Conservation (phyloP, 495 filamentous ascomycete genomes). For the Penicillium fimorum region DNA sequence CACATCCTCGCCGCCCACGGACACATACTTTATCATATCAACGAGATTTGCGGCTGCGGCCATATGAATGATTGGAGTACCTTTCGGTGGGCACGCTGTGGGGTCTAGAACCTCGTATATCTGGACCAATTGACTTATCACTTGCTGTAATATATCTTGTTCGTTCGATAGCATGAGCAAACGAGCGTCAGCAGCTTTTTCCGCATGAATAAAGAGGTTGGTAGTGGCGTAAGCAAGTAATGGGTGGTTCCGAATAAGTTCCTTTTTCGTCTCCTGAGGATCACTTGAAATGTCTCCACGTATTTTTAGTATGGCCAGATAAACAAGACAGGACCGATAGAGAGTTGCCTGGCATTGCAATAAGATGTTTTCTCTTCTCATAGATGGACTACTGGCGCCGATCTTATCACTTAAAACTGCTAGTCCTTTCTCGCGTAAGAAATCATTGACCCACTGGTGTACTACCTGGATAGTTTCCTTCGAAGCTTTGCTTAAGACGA, state of each 20-base stretch:
- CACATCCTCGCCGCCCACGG: neutral
- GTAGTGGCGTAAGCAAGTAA: constrained; percentile 11
- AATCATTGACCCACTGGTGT: constrained; percentile 23
- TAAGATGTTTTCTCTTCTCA: too few species aligned
- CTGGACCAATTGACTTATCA: constrained; percentile 2
- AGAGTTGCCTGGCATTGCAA: constrained; percentile 5
- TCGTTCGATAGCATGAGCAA: too few species aligned
- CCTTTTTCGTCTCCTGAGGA: too few species aligned
- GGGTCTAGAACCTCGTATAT: constrained; percentile 1
- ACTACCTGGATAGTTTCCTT: constrained; percentile 15
- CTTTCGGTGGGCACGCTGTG: constrained; percentile 5
- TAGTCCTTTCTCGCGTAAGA: constrained; percentile 14
- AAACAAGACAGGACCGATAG: constrained; percentile 13
- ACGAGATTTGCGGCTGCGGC: constrained; percentile 10
- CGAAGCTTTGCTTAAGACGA: neutral
- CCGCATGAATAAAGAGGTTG: constrained; percentile 16
- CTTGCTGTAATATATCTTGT: too few species aligned
- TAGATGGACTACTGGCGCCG: too few species aligned
- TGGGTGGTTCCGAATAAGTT: neutral
- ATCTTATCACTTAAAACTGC: constrained; percentile 19
- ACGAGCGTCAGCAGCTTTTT: constrained; percentile 11
- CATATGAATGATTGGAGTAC: constrained; percentile 9
- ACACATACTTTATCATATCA: neutral
- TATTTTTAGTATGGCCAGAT: constrained; percentile 8
- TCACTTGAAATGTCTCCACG: too few species aligned